Evolutionary conservation across 768 basidiomycete genomes (phyloP).

Genomic region (Lyophyllum semitale): DNA sequence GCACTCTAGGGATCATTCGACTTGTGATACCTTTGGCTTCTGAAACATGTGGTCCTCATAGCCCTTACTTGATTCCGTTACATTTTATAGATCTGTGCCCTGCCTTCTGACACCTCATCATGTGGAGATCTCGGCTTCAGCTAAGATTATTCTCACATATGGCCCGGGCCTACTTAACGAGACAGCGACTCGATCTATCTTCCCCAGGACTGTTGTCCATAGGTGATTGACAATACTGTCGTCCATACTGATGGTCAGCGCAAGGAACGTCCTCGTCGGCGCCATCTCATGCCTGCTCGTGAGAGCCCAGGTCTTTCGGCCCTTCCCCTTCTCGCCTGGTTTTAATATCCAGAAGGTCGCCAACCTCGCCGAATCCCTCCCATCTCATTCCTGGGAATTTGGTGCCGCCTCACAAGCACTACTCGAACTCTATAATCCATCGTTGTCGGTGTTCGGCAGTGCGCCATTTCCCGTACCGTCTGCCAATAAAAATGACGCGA

Average conservation of each 20-base stretch:
- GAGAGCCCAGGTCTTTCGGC: slow-evolving; percentile 7
- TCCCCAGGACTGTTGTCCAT: not conserved
- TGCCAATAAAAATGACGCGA: slow-evolving; percentile 19
- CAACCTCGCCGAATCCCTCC: slow-evolving; percentile 32
- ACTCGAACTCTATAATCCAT: slow-evolving; percentile 42
- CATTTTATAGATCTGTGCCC: not conserved
- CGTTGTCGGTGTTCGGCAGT: slow-evolving; percentile 40
- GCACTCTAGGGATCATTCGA: too few relatives aligned
- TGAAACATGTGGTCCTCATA: too few relatives aligned
- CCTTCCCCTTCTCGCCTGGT: slow-evolving; percentile 35
- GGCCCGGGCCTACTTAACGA: not conserved
- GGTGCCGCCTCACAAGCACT: slow-evolving; percentile 44
- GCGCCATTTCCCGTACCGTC: slow-evolving; percentile 35
- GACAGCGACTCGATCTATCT: not conserved
- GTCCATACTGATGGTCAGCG: not conserved
- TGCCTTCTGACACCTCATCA: not conserved
- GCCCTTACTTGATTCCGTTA: too few relatives aligned
- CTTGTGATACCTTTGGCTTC: too few relatives aligned
- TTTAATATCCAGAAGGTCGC: slow-evolving; percentile 36
- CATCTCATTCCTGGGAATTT: slow-evolving; percentile 50
- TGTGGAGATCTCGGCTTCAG: not conserved
- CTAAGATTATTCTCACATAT: not conserved
- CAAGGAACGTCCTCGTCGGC: not conserved
- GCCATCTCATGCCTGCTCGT: not conserved
- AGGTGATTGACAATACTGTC: not conserved